These are phyloP conservation scores for Mycena crocata DNA, from an alignment of 768 basidiomycete genomes.

Conservation along the genomic window DNA sequence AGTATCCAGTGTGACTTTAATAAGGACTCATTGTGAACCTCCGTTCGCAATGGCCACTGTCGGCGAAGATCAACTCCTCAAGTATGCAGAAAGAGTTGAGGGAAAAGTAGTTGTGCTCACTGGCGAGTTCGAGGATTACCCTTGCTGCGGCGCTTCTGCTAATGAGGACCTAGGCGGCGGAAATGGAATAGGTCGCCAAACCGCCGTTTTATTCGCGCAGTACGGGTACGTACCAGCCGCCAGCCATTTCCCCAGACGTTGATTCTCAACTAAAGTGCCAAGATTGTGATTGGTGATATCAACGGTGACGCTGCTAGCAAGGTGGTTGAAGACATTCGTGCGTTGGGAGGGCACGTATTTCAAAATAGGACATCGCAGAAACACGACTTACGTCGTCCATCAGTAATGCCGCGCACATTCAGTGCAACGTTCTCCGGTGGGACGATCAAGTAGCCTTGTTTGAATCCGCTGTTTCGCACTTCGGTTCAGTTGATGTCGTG, in stretches of 20 bases:
- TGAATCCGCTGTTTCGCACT: conserved; percentile 58
- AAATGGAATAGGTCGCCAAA: conserved; percentile 65
- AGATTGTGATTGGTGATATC: conserved; percentile 65
- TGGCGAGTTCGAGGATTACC: conserved; percentile 47
- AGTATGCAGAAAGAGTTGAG: conserved; percentile 52
- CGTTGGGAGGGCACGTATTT: conserved; percentile 53
- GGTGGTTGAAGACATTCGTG: conserved; percentile 54
- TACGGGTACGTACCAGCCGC: conserved; percentile 56
- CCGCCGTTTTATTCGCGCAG: conserved; percentile 61
- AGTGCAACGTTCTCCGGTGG: conserved; percentile 65
- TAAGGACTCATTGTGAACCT: too few species aligned
- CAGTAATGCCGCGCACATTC: conserved; percentile 49
- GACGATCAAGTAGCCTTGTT: conserved; percentile 66
- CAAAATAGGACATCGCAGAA: neutral
- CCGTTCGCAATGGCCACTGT: conserved; percentile 8
- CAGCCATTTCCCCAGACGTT: too few species aligned
- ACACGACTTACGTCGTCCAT: conserved; percentile 5
- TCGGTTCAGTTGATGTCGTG: conserved; percentile 65
- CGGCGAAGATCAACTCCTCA: conserved; percentile 51
- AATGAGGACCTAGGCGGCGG: conserved; percentile 52
- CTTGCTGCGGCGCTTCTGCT: conserved; percentile 2
- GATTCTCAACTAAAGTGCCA: conserved; percentile 55
- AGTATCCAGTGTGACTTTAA: too few species aligned
- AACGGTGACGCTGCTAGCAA: conserved; percentile 54
- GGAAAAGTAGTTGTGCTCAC: conserved; percentile 66